These are phyloP conservation scores for Adiantum capillusveneris DNA, from an alignment of 75 land plant species.

Conservation along the genomic window DNA sequence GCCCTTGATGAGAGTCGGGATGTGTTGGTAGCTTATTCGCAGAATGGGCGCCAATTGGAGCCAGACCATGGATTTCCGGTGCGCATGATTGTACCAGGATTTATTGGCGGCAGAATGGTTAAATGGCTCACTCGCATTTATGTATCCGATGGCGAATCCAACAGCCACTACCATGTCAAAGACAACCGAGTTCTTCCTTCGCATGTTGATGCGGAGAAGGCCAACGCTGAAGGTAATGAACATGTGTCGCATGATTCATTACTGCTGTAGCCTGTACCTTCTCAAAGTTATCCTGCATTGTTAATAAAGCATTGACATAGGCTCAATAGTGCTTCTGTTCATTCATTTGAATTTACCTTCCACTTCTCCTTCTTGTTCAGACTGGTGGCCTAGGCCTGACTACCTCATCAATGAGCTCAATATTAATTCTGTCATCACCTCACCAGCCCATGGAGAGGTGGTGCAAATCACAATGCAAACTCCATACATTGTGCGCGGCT, in stretches of 20 bases:
- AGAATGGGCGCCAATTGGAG: conserved; percentile 60
- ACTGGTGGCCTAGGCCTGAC: conserved; percentile 94
- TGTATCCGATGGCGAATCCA: conserved; percentile 53
- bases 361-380: conserved; percentile 23
- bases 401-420: conserved; percentile 90
- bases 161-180: conserved; percentile 64
- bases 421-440: conserved; percentile 88
- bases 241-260: too few relatives aligned
- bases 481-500: conserved; percentile 68
- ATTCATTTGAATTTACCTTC: neutral
- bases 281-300: too few relatives aligned
- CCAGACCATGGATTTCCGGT: conserved; percentile 95
- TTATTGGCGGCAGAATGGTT: conserved; percentile 94
- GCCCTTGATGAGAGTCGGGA: conserved; percentile 80
- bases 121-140: conserved; percentile 75
- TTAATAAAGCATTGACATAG: neutral
- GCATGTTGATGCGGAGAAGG: conserved; percentile 81
- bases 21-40: conserved; percentile 77
- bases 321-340: neutral
- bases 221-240: conserved; percentile 85
- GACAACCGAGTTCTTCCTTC: conserved; percentile 90
- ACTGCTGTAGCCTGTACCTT: too few relatives aligned
- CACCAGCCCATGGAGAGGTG: conserved; percentile 78
- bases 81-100: conserved; percentile 84
- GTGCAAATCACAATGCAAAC: conserved; percentile 68